Evolutionary conservation across 495 filamentous ascomycete genomes (phyloP).

Genomic region (Podospora didyma): DNA sequence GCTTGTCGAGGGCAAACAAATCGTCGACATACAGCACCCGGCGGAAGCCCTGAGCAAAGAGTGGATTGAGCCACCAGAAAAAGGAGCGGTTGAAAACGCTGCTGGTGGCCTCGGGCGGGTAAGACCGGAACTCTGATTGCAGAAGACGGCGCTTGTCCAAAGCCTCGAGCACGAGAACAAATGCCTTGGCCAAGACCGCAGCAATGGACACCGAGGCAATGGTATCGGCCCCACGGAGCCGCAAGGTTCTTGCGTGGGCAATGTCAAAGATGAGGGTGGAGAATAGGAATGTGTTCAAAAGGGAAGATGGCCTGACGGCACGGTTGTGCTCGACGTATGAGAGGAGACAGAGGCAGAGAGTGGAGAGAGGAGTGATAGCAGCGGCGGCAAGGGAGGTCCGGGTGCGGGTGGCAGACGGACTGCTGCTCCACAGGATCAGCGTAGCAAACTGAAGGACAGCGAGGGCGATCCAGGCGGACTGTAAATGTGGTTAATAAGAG

Average conservation of each 20-base stretch:
- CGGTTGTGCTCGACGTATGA: slow-evolving; percentile 39
- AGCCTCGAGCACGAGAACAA: slow-evolving; percentile 48
- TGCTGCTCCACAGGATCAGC: slow-evolving; percentile 44
- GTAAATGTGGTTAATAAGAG: background rate
- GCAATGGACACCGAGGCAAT: slow-evolving; percentile 20
- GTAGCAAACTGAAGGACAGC: slow-evolving; percentile 43
- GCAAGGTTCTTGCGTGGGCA: slow-evolving; percentile 39
- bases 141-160: slow-evolving; percentile 49
- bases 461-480: slow-evolving; percentile 44
- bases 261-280: slow-evolving; percentile 53
- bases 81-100: slow-evolving; percentile 30
- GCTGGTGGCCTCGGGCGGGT: slow-evolving; percentile 32
- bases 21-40: slow-evolving; percentile 28
- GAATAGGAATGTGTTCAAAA: slow-evolving; percentile 55
- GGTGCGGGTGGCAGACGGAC: slow-evolving; percentile 32
- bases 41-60: slow-evolving; percentile 30
- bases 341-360: slow-evolving; percentile 28
- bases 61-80: slow-evolving; percentile 39
- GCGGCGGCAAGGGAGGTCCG: slow-evolving; percentile 46
- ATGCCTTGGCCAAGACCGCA: slow-evolving; percentile 22
- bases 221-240: slow-evolving; percentile 25
- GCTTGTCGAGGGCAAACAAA: slow-evolving; percentile 43
- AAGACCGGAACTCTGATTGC: slow-evolving; percentile 30
- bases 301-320: slow-evolving; percentile 44
- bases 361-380: slow-evolving; percentile 36